Evolutionary conservation across 192 early-diverging fungal species (phyloP), one percentile per base, ranked within the genome.

Genomic region (Bifiguratus adelaidae): DNA sequence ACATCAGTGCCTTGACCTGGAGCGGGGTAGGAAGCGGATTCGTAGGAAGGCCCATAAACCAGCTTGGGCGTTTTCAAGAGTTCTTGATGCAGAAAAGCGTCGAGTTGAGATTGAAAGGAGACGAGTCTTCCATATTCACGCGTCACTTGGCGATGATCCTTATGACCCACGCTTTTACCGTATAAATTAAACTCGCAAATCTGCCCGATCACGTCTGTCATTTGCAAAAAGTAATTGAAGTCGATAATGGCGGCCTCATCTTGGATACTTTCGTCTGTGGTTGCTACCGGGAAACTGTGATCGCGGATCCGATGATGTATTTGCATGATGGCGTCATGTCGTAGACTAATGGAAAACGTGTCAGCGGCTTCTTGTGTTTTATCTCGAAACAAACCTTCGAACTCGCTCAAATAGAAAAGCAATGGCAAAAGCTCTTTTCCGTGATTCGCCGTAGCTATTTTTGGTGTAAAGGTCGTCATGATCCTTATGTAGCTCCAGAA

Each of bases 351-450:
- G n/a, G n/a, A n/a, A n/a, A n/a, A n/a, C n/a, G n/a, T n/a, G n/a
- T n/a, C n/a, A n/a, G n/a, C n/a, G n/a, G n/a, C n/a, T n/a, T n/a
- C n/a, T n/a, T n/a, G n/a, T n/a, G n/a, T n/a, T n/a, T n/a, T n/a
- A n/a, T n/a, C n/a, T n/a, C n/a, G n/a, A 44, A 16, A 44, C 46
- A 19, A 41, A 53, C 44, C 53, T 61, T 47, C 50, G 57, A 2
- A 61, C 40, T 22, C 60, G 28, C 35, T 70, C 67, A 43, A 47
- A 65, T 22, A 66, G 24, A 42, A 53, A 64, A 3, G 43, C 30
- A 0, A 46, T 42, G 55, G 55, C 56, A 36, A 64, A 64, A 2
- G 55, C 48, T 9, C 61, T 30, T 41, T 53, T 53, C 22, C 46
- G 43, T 18, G 52, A 48, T 30, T 64, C 61, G 3, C 29, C 40